These are phyloP conservation scores for Plectosphaerella sp. DNA, from an alignment of 2,329 filamentous ascomycete genomes.

Conservation along the genomic window DNA sequence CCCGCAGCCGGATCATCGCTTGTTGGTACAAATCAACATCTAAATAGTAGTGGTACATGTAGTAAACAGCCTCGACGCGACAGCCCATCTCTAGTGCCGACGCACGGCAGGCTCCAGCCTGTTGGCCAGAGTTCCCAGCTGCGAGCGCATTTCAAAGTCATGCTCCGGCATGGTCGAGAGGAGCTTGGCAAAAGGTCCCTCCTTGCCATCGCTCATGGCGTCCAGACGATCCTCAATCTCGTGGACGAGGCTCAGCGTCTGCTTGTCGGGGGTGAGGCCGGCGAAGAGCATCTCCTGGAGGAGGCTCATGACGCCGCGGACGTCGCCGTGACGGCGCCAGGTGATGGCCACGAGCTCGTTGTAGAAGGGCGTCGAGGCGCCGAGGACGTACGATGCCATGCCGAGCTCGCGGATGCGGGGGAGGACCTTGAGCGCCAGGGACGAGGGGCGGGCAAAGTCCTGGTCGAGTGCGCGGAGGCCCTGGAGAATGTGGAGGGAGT, in stretches of 20 bases:
- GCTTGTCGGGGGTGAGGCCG: conserved; percentile 52
- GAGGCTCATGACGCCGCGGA: conserved; percentile 47
- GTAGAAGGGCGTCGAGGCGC: conserved; percentile 66
- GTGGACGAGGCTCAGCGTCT: conserved; percentile 35
- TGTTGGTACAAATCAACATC: conserved; percentile 28
- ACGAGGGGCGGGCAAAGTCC: conserved; percentile 53
- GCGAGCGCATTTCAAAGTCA: conserved; percentile 9
- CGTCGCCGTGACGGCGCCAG: conserved; percentile 58
- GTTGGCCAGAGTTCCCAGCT: conserved; percentile 2
- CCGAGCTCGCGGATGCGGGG: conserved; percentile 65
- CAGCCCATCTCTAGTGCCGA: background rate
- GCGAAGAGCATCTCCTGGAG: conserved; percentile 63
- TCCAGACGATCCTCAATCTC: conserved; percentile 25
- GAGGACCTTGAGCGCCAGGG: conserved; percentile 55
- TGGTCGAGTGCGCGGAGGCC: conserved; percentile 53
- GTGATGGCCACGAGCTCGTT: conserved; percentile 59
- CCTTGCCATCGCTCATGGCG: conserved; percentile 6
- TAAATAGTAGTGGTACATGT: conserved; percentile 26
- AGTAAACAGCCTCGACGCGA: background rate
- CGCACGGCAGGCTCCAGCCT: background rate
- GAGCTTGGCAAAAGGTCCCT: conserved; percentile 8
- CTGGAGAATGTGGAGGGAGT: conserved; percentile 55
- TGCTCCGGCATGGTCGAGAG: conserved; percentile 12
- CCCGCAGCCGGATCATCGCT: conserved; percentile 38
- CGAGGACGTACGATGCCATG: conserved; percentile 66